Conservation (phyloP, 2,329 filamentous ascomycete genomes). For the Zarea fungicola region DNA sequence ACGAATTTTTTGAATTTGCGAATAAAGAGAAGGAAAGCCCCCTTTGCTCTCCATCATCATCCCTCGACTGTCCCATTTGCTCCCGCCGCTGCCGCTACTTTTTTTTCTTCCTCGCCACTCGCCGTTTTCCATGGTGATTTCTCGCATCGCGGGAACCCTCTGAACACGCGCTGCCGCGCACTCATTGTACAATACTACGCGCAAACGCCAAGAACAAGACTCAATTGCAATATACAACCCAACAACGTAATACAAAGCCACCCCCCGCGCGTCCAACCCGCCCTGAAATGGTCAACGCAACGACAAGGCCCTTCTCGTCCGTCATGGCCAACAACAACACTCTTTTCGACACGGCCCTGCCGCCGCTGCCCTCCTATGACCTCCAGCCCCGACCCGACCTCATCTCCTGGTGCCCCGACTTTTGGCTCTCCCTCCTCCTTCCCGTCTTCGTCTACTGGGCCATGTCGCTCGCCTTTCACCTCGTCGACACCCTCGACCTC, state of each 20-base stretch:
- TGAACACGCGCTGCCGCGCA: slow-evolving; percentile 1
- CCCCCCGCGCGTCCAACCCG: too few species aligned
- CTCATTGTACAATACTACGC: not conserved
- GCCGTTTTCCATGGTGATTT: slow-evolving; percentile 4
- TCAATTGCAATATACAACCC: not conserved
- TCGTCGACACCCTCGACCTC: slow-evolving; percentile 77
- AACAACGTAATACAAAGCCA: not conserved
- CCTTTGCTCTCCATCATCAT: too few species aligned
- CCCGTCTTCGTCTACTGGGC: slow-evolving; percentile 86
- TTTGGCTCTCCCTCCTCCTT: slow-evolving; percentile 67
- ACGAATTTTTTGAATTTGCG: too few species aligned
- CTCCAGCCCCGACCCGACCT: slow-evolving; percentile 65
- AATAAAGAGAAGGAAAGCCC: too few species aligned
- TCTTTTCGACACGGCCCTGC: slow-evolving; percentile 56
- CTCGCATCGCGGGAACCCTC: not conserved
- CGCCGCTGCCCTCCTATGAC: slow-evolving; percentile 79
- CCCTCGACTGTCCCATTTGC: too few species aligned
- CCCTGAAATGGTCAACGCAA: slow-evolving; percentile 36
- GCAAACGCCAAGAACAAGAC: not conserved
- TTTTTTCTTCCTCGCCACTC: not conserved
- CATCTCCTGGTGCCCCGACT: slow-evolving; percentile 74
- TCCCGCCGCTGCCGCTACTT: too few species aligned
- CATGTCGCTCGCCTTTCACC: slow-evolving; percentile 79
- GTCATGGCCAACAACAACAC: slow-evolving; percentile 49
- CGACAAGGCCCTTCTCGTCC: slow-evolving; percentile 23